Evolutionary conservation across 208 protist genomes (phyloP).

Genomic region (Acanthamoeba royreba): DNA sequence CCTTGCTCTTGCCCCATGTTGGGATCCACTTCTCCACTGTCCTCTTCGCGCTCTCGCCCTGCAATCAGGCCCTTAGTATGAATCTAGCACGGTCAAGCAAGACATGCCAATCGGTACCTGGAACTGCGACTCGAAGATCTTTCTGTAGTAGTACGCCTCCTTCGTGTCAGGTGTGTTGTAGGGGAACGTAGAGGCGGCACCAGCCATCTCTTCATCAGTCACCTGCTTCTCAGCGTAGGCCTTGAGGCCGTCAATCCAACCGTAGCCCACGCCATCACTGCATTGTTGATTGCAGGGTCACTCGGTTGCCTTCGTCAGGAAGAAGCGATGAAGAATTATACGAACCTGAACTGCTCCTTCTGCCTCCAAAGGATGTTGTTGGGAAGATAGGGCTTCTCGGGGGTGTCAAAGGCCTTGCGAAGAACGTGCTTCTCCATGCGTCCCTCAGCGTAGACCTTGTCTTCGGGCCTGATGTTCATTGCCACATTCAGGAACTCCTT

Average conservation of each 20-base stretch:
- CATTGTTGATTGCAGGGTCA: not conserved
- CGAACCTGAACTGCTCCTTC: constrained; percentile 86
- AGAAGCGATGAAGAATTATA: not conserved
- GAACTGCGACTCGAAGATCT: constrained; percentile 81
- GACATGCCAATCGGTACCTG: constrained; percentile 33
- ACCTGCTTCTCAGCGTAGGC: constrained; percentile 76
- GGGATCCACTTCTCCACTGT: constrained; percentile 67
- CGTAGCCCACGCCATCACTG: constrained; percentile 84
- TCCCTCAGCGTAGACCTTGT: constrained; percentile 77
- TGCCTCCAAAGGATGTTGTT: constrained; percentile 83
- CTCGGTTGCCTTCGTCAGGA: not conserved
- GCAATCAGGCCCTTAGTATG: not conserved
- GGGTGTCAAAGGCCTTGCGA: constrained; percentile 72
- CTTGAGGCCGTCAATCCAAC: constrained; percentile 88
- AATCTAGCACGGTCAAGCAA: not conserved
- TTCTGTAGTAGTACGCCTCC: constrained; percentile 85
- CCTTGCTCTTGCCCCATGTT: constrained; percentile 60
- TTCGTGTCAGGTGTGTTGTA: constrained; percentile 86
- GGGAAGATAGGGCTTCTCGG: constrained; percentile 81
- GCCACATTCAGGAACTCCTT: constrained; percentile 80
- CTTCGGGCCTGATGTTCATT: constrained; percentile 81
- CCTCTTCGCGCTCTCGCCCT: constrained; percentile 35
- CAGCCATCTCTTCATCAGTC: constrained; percentile 76
- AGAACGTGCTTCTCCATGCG: constrained; percentile 85
- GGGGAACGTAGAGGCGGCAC: constrained; percentile 77